Conservation (phyloP, 441 rosid species). For the Populus hybrid region DNA sequence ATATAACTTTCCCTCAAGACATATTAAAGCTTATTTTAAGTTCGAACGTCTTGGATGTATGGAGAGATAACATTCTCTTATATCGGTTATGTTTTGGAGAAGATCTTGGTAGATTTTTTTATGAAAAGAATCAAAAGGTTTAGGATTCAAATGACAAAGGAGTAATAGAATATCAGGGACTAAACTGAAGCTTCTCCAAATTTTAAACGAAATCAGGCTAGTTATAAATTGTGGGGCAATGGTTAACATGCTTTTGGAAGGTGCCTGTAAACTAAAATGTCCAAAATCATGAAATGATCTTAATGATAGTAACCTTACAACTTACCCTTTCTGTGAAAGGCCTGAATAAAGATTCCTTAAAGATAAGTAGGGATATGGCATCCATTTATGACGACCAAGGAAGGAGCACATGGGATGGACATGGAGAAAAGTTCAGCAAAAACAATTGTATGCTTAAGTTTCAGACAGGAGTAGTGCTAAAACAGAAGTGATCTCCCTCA, state of each 20-base stretch:
- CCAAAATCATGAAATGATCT: not conserved
- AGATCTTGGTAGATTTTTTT: no score
- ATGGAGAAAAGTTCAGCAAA: slow-evolving; percentile 23
- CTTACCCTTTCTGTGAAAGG: not conserved
- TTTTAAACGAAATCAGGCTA: not conserved
- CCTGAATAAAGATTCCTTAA: slow-evolving; percentile 21
- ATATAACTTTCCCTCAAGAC: no score
- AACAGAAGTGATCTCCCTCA: not conserved
- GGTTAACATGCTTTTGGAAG: not conserved
- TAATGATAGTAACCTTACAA: slow-evolving; percentile 7
- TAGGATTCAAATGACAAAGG: not conserved
- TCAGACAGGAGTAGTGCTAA: not conserved
- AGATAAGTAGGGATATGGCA: slow-evolving; percentile 24
- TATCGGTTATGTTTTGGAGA: not conserved
- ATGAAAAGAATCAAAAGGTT: not conserved
- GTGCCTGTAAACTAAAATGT: not conserved
- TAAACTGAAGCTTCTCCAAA: not conserved
- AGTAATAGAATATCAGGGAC: not conserved
- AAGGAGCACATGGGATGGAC: slow-evolving; percentile 32
- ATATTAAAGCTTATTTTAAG: no score
- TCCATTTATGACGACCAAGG: slow-evolving; percentile 24
- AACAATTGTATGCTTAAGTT: not conserved
- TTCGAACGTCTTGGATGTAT: not conserved
- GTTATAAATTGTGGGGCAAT: not conserved
- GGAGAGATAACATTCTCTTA: not conserved